Evolutionary conservation across 1,139 yeast genomes (phyloP), one percentile per base, ranked within the genome.

Genomic region (Yamadazyma sp.): DNA sequence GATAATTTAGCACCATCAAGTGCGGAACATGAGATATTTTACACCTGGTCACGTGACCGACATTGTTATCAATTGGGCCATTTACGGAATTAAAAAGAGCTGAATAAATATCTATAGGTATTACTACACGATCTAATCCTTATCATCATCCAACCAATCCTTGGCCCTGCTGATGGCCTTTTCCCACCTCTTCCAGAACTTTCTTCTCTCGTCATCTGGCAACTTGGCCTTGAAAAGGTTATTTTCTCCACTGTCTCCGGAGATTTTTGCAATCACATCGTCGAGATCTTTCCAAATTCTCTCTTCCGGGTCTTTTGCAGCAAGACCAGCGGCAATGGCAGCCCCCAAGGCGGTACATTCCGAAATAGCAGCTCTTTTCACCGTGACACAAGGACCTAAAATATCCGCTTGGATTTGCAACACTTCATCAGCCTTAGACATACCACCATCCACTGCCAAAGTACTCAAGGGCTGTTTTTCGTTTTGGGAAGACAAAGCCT

Each of bases 341-440:
- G 96, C 96, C 20, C 97, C 97, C 46, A 90, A 73, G 1, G 97
- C 97, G 4, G 97, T 90, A 59, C 96, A 89, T 64, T 90, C 97
- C 25, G 88, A 70, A 60, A 85, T 86, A 22, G 79, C 76, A 1
- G 97, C 92, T 53, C 96, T 73, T 54, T 78, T 76, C 35, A 90
- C 94, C 24, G 82, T 78, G 27, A 89, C 88, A 59, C 96, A 88
- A 2, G 88, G 88, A 1, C 90, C 90, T 51, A 89, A 72, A 46
- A 90, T 82, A 61, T 90, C 95, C 9, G 96, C 86, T 65, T 90
- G 97, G 48, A 90, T 88, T 67, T 87, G 96, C 83, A 90, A 85
- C 40, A 90, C 94, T 53, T 86, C 92, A 57, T 85, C 85, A 8
- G 96, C 89, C 54, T 86, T 81, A 29, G 96, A 86, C 94, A 90